Evolutionary conservation across 768 basidiomycete genomes (phyloP), one percentile per base, ranked within the genome.

Genomic region (Boletus rubescentipes): DNA sequence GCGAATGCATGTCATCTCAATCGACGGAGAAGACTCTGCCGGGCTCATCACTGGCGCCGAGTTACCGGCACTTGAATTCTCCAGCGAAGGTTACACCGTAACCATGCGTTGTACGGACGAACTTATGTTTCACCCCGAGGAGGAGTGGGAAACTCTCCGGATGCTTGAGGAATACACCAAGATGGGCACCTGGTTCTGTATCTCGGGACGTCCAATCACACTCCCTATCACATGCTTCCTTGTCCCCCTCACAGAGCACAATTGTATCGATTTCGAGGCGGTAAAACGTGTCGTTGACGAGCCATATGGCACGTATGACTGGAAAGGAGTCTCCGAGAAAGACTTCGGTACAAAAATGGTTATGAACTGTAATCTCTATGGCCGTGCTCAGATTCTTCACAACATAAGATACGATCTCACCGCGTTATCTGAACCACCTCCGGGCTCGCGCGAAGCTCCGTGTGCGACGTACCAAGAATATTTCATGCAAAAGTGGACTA

Each of bases 31-130:
- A 18, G 70, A 73, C 21, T 66, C 76, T 12, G 82, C 84, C 18
- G 91, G 84, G 2, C 73, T 94, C 26, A 73, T 93, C 20, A 85
- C 88, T 29, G 89, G 87, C 4, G 82, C 83, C 0, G 61, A 67
- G 31, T 71, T 92, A 36, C 79, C 79, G 0, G 63, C 74, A 8
- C 73, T 76, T 18, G 77, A 81, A 16, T 61, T 87, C 31, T 65
- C 61, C 35, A 67, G 72, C 55, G 67, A 71, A 41, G 76, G 68
- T 14, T 55, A 49, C 32, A 50, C 46, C 6, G 57, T 66, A 23
- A 62, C 68, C 16, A 66, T 88, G 15, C 77, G 84, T 46, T 70
- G 76, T 43, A 73, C 71, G 14, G 74, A 76, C n/a, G 75, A 82
- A 10, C 63, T 70, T 18, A 65, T 89, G 2, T 77, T 85, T 51